Percentiles rank a stretch among this genome's conserved stretches.
These are phyloP conservation scores for Xylariaceae sp. DNA, from an alignment of 2,329 filamentous ascomycete genomes.

Conservation along the genomic window DNA sequence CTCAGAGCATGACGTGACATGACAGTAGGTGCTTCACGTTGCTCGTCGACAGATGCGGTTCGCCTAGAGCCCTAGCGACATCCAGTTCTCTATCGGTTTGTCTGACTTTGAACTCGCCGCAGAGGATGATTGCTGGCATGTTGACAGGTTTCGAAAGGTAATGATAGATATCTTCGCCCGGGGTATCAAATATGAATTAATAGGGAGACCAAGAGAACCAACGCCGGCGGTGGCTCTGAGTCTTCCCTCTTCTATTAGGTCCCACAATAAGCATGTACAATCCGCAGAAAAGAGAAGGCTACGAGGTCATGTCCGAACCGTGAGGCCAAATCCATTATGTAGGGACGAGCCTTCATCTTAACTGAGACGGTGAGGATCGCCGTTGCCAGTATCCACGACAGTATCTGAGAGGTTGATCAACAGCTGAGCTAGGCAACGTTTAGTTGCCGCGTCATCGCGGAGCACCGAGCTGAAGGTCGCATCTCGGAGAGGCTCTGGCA, in stretches of 20 bases:
- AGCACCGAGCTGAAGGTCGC: constrained; percentile 96
- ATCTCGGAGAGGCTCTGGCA: constrained; percentile 96
- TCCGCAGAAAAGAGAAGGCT: neutral
- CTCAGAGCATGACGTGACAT: neutral
- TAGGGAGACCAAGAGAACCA: neutral
- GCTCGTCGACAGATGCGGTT: neutral
- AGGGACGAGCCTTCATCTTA: constrained; percentile 4
- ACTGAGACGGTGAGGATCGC: constrained; percentile 16
- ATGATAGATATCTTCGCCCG: neutral
- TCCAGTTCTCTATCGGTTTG: neutral
- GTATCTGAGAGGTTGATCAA: constrained; percentile 94
- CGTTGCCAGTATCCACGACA: constrained; percentile 48
- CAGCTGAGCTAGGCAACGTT: constrained; percentile 93
- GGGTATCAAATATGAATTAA: constrained; percentile 2
- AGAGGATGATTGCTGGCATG: neutral
- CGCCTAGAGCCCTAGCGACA: neutral
- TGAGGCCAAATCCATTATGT: neutral
- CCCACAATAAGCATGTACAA: constrained; percentile 1
- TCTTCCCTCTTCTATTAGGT: constrained; percentile 1
- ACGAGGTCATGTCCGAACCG: neutral
- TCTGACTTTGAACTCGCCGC: neutral
- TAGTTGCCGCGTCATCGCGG: constrained; percentile 93
- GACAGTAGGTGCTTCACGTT: neutral
- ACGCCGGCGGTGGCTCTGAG: neutral
- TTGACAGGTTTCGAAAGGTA: neutral